Evolutionary conservation across 352 stramenopile species (phyloP), one percentile per base, ranked within the genome.

Genomic region (Thalassiosira livingstoniorum): DNA sequence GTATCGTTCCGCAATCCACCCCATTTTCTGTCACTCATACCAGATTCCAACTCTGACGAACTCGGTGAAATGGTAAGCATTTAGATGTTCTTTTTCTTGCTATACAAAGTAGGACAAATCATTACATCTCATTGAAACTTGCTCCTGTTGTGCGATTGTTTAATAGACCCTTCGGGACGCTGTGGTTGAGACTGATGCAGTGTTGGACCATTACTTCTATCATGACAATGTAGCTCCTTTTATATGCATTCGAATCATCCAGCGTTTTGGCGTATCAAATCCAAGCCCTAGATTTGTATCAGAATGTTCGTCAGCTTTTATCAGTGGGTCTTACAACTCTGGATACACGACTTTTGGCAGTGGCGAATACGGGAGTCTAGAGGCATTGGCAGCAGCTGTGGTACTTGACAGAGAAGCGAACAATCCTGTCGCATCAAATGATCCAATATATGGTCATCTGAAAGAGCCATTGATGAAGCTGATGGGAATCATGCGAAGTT

Each of bases 171-270:
- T 75, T 32, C 67, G 83, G 1, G 88, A 93, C 66, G 85, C 88
- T 29, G 55, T 78, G 25, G 82, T 87, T 62, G 88, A 94, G 76
- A 91, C 86, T 13, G 86, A 92, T 39, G n/a, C n/a, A n/a, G n/a
- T n/a, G n/a, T 70, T 94, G 31, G 88, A 93, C 67, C 84, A 92
- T 65, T 85, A 90, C 55, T 88, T 92, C 60, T 83, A 86, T 47
- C 86, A 94, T 62, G 66, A 80, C 23, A 94, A 92, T 53, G 68
- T 47, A 18, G 39, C 39, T 7, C 39, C 39, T 43, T 58, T 18
- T n/a, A 15, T 29, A 27, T 47, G 13, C 51, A 31, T 32, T 64
- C 70, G 83, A 11, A n/a, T n/a, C n/a, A n/a, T n/a, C n/a, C n/a
- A n/a, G n/a, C n/a, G n/a, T n/a, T n/a, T n/a, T n/a, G n/a, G n/a